These are phyloP conservation scores for Cystoderma amianthinum DNA, from an alignment of 768 basidiomycete species.

Conservation along the genomic window DNA sequence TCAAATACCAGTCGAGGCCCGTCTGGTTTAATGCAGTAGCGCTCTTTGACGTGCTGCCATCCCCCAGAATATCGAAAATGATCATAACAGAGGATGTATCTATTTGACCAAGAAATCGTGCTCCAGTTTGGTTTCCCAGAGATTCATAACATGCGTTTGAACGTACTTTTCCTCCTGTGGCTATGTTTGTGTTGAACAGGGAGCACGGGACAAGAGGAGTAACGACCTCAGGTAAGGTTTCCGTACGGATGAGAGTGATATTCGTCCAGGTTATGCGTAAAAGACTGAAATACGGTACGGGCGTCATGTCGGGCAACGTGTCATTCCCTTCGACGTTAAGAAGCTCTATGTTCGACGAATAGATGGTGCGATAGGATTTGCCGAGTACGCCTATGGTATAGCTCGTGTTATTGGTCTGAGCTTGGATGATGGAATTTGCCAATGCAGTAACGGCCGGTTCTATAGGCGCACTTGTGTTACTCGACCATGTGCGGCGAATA, in stretches of 20 bases:
- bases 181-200: too few relatives aligned
- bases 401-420: constrained; percentile 4
- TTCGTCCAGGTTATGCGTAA: constrained; percentile 4
- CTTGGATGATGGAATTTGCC: constrained; percentile 4
- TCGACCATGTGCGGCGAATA: constrained; percentile 4
- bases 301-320: neutral
- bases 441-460: constrained; percentile 3
- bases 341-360: too few relatives aligned
- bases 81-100: constrained; percentile 5
- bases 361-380: constrained; percentile 3
- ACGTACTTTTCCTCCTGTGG: constrained; percentile 5
- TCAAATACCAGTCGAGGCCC: constrained; percentile 4
- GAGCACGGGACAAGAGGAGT: constrained; percentile 5
- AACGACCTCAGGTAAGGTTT: constrained; percentile 3
- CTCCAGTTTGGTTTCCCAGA: too few relatives aligned
- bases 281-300: neutral
- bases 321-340: constrained; percentile 3
- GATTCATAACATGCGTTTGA: constrained; percentile 4
- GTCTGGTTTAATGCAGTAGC: constrained; percentile 2
- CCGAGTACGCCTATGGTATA: constrained; percentile 2
- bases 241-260: constrained; percentile 5
- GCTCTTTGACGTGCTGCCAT: constrained; percentile 5
- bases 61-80: constrained; percentile 6
- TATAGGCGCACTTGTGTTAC: constrained; percentile 3
- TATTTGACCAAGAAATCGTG: too few relatives aligned